Percentiles rank a stretch among this genome's conserved stretches.
Conservation (phyloP, 23 red algal species). For the Agarophyton chilense region DNA sequence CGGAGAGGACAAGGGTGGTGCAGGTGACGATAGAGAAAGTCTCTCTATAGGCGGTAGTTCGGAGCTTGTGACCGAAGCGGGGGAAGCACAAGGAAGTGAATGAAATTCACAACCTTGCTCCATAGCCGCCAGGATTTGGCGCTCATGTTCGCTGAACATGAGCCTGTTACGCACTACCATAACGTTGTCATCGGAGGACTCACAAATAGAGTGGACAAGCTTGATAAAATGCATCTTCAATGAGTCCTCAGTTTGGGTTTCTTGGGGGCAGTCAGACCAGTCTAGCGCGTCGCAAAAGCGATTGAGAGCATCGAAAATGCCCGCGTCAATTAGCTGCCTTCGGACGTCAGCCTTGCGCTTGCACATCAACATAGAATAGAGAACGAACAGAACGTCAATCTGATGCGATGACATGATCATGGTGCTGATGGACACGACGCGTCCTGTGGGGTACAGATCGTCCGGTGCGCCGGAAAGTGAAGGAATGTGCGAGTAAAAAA, state of each 20-base stretch:
- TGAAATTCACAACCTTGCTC: conserved; percentile 28
- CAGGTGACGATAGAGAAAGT: neutral
- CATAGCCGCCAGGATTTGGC: neutral
- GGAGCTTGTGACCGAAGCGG: conserved; percentile 9
- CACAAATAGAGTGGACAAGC: conserved; percentile 56
- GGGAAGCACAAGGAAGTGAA: neutral
- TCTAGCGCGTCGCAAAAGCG: conserved; percentile 66
- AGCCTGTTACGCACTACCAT: neutral
- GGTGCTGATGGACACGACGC: conserved; percentile 8
- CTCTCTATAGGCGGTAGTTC: conserved; percentile 20
- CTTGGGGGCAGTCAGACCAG: conserved; percentile 41
- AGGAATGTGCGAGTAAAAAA: conserved; percentile 7
- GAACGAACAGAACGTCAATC: conserved; percentile 74
- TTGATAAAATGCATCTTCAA: conserved; percentile 59
- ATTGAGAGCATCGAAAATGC: conserved; percentile 55
- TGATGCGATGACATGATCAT: conserved; percentile 58
- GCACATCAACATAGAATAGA: conserved; percentile 70
- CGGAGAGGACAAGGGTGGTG: neutral
- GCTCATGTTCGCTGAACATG: conserved; percentile 50
- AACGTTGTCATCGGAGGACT: conserved; percentile 23
- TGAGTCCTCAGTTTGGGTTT: conserved; percentile 54
- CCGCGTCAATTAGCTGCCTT: conserved; percentile 34
- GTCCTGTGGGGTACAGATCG: neutral
- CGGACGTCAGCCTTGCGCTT: conserved; percentile 70
- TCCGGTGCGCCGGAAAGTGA: neutral